Percentiles rank a stretch among this genome's conserved stretches.
Evolutionary conservation across 148 eudicot genomes (phyloP).

Genomic region (Amaranthus palmeri): DNA sequence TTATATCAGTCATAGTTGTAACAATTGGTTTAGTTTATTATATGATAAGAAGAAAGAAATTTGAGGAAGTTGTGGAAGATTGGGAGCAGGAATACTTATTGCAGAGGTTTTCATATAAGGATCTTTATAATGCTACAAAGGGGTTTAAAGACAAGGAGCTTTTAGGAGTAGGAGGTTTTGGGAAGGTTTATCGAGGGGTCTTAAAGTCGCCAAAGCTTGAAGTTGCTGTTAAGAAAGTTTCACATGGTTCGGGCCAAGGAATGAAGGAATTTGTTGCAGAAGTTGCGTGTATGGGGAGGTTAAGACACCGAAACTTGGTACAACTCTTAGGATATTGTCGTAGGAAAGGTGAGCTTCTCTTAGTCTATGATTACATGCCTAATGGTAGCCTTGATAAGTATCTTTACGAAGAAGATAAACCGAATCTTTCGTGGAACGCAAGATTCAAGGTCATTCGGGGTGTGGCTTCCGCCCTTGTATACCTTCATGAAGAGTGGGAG

Average conservation of each 20-base stretch:
- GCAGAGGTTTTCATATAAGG: constrained; percentile 40
- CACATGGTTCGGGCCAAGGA: constrained; percentile 35
- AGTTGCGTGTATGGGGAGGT: constrained; percentile 28
- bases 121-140: constrained; percentile 41
- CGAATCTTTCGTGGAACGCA: constrained; percentile 27
- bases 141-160: constrained; percentile 40
- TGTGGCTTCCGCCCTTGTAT: constrained; percentile 37
- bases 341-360: too few species aligned
- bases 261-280: constrained; percentile 37
- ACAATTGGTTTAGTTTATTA: constrained; percentile 4
- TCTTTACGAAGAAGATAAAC: constrained; percentile 15
- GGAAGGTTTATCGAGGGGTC: constrained; percentile 33
- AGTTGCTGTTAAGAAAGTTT: constrained; percentile 33
- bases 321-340: too few species aligned
- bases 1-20: constrained; percentile 4
- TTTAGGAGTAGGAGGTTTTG: constrained; percentile 34
- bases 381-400: constrained; percentile 37
- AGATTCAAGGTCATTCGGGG: constrained; percentile 29
- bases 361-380: too few species aligned
- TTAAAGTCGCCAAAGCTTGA: constrained; percentile 22
- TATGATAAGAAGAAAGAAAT: constrained; percentile 35
- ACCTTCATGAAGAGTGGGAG: constrained; percentile 44
- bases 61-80: constrained; percentile 40
- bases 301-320: too few species aligned
- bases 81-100: constrained; percentile 45